Evolutionary conservation across 192 early-diverging fungal genomes (phyloP).

Genomic region (Physocladia obscura): DNA sequence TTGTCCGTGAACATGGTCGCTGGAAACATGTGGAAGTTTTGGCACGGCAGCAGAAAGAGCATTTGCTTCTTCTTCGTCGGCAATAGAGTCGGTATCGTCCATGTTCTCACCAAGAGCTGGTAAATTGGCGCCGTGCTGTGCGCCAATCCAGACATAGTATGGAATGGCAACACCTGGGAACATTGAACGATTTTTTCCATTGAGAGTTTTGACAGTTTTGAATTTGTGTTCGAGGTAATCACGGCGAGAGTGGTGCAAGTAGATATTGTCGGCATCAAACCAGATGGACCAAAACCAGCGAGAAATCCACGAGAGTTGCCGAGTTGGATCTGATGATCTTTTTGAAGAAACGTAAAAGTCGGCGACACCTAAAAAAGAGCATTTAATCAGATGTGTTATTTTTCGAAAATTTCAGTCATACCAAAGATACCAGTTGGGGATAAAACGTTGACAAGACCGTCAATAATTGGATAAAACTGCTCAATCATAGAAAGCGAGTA

Average conservation of each 20-base stretch:
- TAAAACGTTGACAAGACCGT: conserved; percentile 62
- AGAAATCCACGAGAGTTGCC: conserved; percentile 74
- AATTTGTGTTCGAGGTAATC: conserved; percentile 84
- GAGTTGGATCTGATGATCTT: conserved; percentile 54
- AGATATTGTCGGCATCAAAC: conserved; percentile 84
- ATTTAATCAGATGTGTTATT: too few relatives aligned
- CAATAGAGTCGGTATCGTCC: conserved; percentile 32
- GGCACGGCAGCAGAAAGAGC: not conserved
- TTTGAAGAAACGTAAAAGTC: conserved; percentile 78
- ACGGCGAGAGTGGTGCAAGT: conserved; percentile 73
- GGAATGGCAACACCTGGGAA: conserved; percentile 76
- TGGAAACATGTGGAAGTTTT: conserved; percentile 24
- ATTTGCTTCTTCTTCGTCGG: conserved; percentile 37
- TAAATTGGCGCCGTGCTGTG: conserved; percentile 44
- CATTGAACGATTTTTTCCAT: conserved; percentile 72
- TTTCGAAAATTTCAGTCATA: conserved; percentile 15
- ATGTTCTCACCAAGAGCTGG: conserved; percentile 22
- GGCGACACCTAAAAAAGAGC: conserved; percentile 63
- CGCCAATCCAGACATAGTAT: conserved; percentile 84
- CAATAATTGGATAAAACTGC: conserved; percentile 64
- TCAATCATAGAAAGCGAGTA: conserved; percentile 92
- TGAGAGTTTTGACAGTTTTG: conserved; percentile 72
- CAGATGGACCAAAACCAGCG: conserved; percentile 86
- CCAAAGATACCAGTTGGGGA: conserved; percentile 67
- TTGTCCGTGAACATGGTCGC: conserved; percentile 51